A percentile compares a stretch with the other conserved stretches of the same genome.
phyloP scores from a whole-genome alignment of 108 stramenopile genomes.

The Cylindrotheca fusiformis region DNA sequence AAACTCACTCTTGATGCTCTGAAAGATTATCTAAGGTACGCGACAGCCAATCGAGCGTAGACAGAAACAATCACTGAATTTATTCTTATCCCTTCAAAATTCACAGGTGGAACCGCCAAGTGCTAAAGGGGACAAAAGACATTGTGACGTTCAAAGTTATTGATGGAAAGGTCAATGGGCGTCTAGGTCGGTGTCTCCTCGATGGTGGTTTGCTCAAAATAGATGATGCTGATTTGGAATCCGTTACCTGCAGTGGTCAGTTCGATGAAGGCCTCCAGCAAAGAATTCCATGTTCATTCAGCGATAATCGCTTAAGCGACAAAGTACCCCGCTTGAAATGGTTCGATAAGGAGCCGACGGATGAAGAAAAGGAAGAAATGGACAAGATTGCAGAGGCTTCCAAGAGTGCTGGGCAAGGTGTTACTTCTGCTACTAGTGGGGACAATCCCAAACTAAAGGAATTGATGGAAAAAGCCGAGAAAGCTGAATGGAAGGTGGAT shows the following conservation, averaged over 20 bases:
- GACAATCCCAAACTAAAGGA: slow-evolving; percentile 3
- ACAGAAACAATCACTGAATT: neutral
- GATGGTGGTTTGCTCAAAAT: slow-evolving; percentile 67
- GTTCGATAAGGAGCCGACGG: slow-evolving; percentile 27
- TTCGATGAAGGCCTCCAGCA: slow-evolving; percentile 57
- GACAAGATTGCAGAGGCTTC: slow-evolving; percentile 31
- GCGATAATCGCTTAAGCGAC: slow-evolving; percentile 2
- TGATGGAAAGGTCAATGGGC: slow-evolving; percentile 71
- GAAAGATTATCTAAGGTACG: slow-evolving; percentile 60
- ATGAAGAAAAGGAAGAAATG: slow-evolving; percentile 73
- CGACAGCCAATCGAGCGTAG: neutral
- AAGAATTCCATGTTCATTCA: slow-evolving; percentile 28
- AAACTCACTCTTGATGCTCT: slow-evolving; percentile 58
- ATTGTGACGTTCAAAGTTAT: slow-evolving; percentile 59
- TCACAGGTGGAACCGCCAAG: slow-evolving; percentile 63
- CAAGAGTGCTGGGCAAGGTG: slow-evolving; percentile 22
- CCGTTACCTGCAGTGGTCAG: slow-evolving; percentile 45
- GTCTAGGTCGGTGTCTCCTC: slow-evolving; percentile 59
- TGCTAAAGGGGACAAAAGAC: slow-evolving; percentile 59
- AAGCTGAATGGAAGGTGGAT: slow-evolving; percentile 30
- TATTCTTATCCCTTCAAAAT: neutral
- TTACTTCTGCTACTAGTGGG: slow-evolving; percentile 12
- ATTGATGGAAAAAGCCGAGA: slow-evolving; percentile 35
- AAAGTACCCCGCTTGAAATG: slow-evolving; percentile 16
- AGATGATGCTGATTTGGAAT: slow-evolving; percentile 42